Evolutionary conservation across 177 flowering plant genomes (phyloP).

Genomic region (Vitis hybrid): DNA sequence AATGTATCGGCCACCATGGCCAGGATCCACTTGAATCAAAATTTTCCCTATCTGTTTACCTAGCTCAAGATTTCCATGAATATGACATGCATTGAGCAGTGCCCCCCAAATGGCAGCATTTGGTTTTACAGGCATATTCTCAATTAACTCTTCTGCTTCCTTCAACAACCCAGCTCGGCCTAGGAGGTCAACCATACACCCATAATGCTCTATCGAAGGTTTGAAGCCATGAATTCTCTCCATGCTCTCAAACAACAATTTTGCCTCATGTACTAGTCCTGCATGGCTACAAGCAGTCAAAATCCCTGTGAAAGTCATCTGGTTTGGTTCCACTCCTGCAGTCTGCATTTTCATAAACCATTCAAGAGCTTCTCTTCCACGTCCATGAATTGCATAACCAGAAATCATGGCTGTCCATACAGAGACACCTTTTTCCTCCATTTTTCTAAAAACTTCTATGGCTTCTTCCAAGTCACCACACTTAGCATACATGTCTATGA

Average conservation of each 20-base stretch:
- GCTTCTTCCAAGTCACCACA: slow-evolving; percentile 27
- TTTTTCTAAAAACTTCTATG: slow-evolving; percentile 13
- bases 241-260: slow-evolving; percentile 25
- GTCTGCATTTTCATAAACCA: slow-evolving; percentile 26
- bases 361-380: slow-evolving; percentile 21
- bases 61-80: slow-evolving; percentile 11
- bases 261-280: slow-evolving; percentile 21
- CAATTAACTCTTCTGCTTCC: slow-evolving; percentile 21
- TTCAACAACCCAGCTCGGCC: slow-evolving; percentile 30
- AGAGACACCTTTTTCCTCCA: slow-evolving; percentile 16
- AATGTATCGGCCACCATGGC: slow-evolving; percentile 24
- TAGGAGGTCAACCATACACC: slow-evolving; percentile 19
- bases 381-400: slow-evolving; percentile 32
- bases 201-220: slow-evolving; percentile 25
- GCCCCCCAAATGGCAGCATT: slow-evolving; percentile 15
- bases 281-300: slow-evolving; percentile 31
- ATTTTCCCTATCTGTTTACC: slow-evolving; percentile 20
- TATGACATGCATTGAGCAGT: slow-evolving; percentile 21
- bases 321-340: slow-evolving; percentile 24
- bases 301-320: slow-evolving; percentile 29
- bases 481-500: slow-evolving; percentile 35
- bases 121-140: slow-evolving; percentile 17
- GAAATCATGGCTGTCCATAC: slow-evolving; percentile 34
- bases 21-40: slow-evolving; percentile 21
- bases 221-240: slow-evolving; percentile 9